Evolutionary conservation across 441 rosid species (phyloP).

Genomic region (Aleurites moluccanus): DNA sequence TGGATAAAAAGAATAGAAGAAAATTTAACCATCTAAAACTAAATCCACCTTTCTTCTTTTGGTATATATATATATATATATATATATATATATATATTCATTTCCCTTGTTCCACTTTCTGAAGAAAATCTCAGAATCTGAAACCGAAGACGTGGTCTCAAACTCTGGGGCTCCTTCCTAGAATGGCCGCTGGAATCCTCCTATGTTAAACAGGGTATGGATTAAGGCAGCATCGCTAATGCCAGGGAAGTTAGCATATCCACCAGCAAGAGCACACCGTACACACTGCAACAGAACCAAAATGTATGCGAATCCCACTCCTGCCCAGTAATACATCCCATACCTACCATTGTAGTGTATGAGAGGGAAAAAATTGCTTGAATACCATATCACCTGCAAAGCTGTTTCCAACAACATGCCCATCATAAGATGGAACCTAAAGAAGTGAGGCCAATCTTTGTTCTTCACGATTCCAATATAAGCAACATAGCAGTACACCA

Average conservation of each 20-base stretch:
- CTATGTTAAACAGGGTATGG: conserved; percentile 58
- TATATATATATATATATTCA: too few species aligned
- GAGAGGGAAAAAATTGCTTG: conserved; percentile 66
- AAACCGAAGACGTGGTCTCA: background rate
- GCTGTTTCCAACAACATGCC: conserved; percentile 74
- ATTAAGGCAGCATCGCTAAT: conserved; percentile 63
- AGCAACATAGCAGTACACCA: conserved; percentile 56
- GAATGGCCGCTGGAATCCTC: conserved; percentile 60
- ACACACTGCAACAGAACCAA: conserved; percentile 54
- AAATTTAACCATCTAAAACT: too few species aligned
- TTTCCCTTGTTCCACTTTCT: background rate
- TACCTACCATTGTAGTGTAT: conserved; percentile 61
- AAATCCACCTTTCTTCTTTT: background rate
- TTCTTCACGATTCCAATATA: conserved; percentile 61
- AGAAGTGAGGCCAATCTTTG: conserved; percentile 64
- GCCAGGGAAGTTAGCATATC: conserved; percentile 54
- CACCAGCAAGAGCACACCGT: conserved; percentile 62
- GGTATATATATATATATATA: too few species aligned
- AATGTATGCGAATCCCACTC: conserved; percentile 50
- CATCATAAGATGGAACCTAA: conserved; percentile 85
- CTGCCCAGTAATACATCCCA: conserved; percentile 70
- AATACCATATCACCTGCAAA: conserved; percentile 56
- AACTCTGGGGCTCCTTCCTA: conserved; percentile 13
- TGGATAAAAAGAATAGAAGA: too few species aligned
- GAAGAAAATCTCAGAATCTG: background rate